phyloP scores from a whole-genome alignment of 768 basidiomycete species.

The Paxillus involutus region DNA sequence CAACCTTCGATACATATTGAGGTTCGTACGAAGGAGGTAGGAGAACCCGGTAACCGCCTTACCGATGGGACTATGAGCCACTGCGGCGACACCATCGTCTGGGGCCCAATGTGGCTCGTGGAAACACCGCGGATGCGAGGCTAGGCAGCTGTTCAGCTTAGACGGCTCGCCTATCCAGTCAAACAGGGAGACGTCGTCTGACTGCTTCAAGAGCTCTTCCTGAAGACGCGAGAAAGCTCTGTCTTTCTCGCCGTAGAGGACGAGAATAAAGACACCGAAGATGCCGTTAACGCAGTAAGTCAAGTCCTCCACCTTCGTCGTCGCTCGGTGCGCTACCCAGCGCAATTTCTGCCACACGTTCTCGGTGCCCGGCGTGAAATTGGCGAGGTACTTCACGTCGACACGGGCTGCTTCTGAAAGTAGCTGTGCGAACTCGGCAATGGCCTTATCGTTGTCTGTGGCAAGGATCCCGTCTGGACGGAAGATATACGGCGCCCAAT shows the following conservation, averaged over 20 bases:
- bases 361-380: background rate
- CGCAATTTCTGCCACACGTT: background rate
- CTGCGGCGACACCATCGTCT: background rate
- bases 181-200: constrained; percentile 2
- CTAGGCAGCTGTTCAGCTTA: constrained; percentile 3
- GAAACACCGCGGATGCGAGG: constrained; percentile 7
- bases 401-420: background rate
- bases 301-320: background rate
- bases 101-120: background rate
- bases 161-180: constrained; percentile 9
- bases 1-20: background rate
- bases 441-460: background rate
- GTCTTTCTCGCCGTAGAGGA: background rate
- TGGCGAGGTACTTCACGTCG: background rate
- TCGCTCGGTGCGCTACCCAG: background rate
- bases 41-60: background rate
- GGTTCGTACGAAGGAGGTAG: background rate
- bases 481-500: background rate
- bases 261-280: background rate
- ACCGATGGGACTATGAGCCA: background rate
- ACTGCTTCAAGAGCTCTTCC: constrained; percentile 5
- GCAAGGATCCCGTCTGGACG: background rate
- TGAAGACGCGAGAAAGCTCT: constrained; percentile 5
- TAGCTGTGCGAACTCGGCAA: background rate
- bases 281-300: background rate